Evolutionary conservation across 78 protist genomes (phyloP).

Genomic region (Monocercomonoides exilis): DNA sequence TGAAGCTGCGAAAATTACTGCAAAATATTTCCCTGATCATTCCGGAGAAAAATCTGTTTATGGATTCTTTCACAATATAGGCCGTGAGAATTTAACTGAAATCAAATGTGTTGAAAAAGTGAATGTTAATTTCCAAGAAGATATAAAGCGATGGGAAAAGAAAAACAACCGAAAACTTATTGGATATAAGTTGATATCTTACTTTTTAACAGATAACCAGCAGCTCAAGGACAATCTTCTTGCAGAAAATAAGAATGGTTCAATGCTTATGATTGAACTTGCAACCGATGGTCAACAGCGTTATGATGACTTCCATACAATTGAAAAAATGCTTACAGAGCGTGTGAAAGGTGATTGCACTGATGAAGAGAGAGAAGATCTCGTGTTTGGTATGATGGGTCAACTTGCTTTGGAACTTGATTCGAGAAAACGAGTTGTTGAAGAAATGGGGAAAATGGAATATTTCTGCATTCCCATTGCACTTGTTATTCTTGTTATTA

Average conservation of each 20-base stretch:
- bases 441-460: not conserved
- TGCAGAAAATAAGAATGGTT: not conserved
- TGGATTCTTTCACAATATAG: not conserved
- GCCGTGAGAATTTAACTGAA: not conserved
- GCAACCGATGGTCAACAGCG: not conserved
- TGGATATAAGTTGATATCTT: not conserved
- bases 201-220: not conserved
- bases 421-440: not conserved
- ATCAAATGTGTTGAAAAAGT: not conserved
- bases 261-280: not conserved
- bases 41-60: not conserved
- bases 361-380: not conserved
- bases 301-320: not conserved
- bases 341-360: not conserved
- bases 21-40: not conserved
- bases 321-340: not conserved
- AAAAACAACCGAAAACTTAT: not conserved
- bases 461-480: not conserved
- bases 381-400: not conserved
- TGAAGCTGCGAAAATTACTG: not conserved
- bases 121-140: not conserved
- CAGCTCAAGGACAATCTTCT: not conserved
- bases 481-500: constrained; percentile 1
- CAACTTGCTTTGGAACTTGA: not conserved
- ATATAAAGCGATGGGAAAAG: not conserved